A percentile compares a stretch with the other conserved stretches of the same genome.
These are phyloP conservation scores for Aspergillus baeticus DNA, from an alignment of 495 filamentous ascomycete genomes.

Conservation along the genomic window DNA sequence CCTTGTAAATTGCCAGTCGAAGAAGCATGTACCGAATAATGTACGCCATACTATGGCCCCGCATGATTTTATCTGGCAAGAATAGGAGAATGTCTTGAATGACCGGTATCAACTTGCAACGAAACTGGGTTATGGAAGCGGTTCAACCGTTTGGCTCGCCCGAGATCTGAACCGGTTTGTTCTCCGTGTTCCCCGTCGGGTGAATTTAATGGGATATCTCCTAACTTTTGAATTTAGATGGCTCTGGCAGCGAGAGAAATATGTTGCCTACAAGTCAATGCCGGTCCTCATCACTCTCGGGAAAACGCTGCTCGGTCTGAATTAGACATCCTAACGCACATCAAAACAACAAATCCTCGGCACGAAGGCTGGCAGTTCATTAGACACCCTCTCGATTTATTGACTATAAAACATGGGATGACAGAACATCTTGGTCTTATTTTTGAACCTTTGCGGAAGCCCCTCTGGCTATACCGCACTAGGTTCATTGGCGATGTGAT, in stretches of 20 bases:
- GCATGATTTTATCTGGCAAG: slow-evolving; percentile 34
- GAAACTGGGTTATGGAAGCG: slow-evolving; percentile 39
- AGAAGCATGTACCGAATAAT: slow-evolving; percentile 39
- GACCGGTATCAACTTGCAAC: slow-evolving; percentile 35
- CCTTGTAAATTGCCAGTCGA: slow-evolving; percentile 3
- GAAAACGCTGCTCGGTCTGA: slow-evolving; percentile 20
- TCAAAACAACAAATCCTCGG: slow-evolving; percentile 44
- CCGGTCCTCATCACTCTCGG: slow-evolving; percentile 13
- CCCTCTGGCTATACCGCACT: slow-evolving; percentile 25
- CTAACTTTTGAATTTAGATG: slow-evolving; percentile 20
- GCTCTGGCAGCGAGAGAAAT: slow-evolving; percentile 28
- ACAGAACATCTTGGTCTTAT: slow-evolving; percentile 32
- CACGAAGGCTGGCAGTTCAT: slow-evolving; percentile 24
- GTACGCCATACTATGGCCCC: slow-evolving; percentile 31
- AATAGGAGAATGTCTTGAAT: slow-evolving; percentile 34
- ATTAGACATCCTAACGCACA: slow-evolving; percentile 17
- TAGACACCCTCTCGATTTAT: slow-evolving; percentile 29
- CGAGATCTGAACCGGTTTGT: slow-evolving; percentile 29
- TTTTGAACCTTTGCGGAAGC: slow-evolving; percentile 35
- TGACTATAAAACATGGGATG: slow-evolving; percentile 22
- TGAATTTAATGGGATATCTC: not conserved
- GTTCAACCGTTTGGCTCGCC: slow-evolving; percentile 41
- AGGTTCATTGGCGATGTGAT: slow-evolving; percentile 17
- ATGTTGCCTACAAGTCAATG: slow-evolving; percentile 37
- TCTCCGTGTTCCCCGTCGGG: not conserved